A percentile compares a stretch with the other conserved stretches of the same genome.
These are phyloP conservation scores for Setomelanomma holmii DNA, from an alignment of 2,329 filamentous ascomycete genomes.

Conservation along the genomic window DNA sequence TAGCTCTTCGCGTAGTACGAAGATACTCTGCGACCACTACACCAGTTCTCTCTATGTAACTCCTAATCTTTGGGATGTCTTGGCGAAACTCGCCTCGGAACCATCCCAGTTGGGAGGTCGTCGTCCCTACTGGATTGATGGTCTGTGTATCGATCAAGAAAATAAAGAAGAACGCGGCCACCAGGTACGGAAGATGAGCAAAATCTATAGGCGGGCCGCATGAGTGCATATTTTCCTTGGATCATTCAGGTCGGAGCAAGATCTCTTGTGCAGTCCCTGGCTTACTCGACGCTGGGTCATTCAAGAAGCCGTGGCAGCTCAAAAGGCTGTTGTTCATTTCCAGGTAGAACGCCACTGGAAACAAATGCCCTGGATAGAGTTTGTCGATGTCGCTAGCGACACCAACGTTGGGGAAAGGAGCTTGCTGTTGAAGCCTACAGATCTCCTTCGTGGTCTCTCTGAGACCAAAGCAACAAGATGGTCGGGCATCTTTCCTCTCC, in stretches of 20 bases:
- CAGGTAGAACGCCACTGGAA: not conserved
- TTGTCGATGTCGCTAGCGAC: not conserved
- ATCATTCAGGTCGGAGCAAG: not conserved
- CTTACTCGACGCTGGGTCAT: not conserved
- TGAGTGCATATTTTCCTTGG: not conserved
- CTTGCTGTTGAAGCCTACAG: not conserved
- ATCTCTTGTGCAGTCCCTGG: not conserved
- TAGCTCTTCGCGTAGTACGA: not conserved
- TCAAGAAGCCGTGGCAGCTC: not conserved
- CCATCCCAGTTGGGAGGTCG: not conserved
- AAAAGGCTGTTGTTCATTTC: not conserved
- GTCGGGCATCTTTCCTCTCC: not conserved
- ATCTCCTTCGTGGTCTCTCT: not conserved
- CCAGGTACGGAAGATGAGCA: not conserved
- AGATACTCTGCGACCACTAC: not conserved
- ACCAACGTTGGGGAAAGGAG: not conserved
- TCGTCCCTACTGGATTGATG: not conserved
- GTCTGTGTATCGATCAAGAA: not conserved
- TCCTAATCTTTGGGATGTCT: not conserved
- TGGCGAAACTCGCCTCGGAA: not conserved
- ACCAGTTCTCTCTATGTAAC: not conserved
- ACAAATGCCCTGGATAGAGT: not conserved
- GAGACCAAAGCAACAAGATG: not conserved
- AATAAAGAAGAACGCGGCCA: not conserved
- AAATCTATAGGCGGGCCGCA: not conserved